Evolutionary conservation across 2,329 filamentous ascomycete genomes (phyloP).

Genomic region (Colletotrichum coccodes): DNA sequence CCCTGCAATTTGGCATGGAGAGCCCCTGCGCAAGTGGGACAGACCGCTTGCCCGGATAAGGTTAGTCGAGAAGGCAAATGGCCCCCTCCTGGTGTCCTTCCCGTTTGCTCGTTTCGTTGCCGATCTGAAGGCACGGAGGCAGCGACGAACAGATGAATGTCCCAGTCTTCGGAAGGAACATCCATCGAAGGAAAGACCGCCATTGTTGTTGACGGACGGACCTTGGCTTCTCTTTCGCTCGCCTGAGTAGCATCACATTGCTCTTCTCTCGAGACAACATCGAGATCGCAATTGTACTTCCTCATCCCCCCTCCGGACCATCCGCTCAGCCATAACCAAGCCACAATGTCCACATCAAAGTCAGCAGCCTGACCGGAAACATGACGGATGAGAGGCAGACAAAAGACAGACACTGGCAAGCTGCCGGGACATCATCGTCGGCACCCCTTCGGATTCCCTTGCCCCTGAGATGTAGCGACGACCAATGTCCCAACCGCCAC

Average conservation of each 20-base stretch:
- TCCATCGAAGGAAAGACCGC: not conserved
- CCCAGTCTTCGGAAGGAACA: not conserved
- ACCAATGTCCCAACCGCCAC: not conserved
- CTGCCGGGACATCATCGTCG: slow-evolving; percentile 5
- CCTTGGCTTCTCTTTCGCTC: not conserved
- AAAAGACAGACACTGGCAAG: not conserved
- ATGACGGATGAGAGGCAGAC: not conserved
- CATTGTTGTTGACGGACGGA: not conserved
- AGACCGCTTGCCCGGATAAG: slow-evolving; percentile 23
- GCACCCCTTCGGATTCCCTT: not conserved
- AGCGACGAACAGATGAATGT: not conserved
- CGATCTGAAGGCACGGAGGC: not conserved
- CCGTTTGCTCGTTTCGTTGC: not conserved
- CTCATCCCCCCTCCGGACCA: not conserved
- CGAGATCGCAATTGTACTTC: not conserved
- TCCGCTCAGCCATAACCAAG: not conserved
- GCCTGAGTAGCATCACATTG: not conserved
- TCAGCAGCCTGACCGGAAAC: not conserved
- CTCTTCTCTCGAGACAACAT: not conserved
- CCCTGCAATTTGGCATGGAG: slow-evolving; percentile 9
- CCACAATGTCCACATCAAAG: slow-evolving; percentile 5
- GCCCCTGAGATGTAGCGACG: slow-evolving; percentile 14
- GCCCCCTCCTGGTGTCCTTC: not conserved
- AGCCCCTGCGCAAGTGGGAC: slow-evolving; percentile 20
- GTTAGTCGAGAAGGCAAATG: slow-evolving; percentile 7